phyloP scores from a whole-genome alignment of 352 stramenopile species.

The Thraustochytrium sp. region DNA sequence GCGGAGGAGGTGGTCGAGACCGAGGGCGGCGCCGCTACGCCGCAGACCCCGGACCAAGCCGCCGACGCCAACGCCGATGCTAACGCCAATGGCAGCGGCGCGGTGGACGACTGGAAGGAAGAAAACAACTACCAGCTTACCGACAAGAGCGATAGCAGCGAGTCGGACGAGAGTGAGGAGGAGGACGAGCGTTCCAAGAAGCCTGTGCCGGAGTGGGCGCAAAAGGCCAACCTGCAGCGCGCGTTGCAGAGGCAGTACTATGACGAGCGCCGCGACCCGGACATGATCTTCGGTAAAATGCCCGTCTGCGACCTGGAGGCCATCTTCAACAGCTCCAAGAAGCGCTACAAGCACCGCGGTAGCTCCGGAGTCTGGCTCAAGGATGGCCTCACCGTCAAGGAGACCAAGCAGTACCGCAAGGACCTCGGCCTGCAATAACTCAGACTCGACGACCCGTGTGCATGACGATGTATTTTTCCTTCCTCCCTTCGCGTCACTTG shows the following conservation, averaged over 20 bases:
- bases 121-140: conserved; percentile 28
- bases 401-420: conserved; percentile 12
- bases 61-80: neutral
- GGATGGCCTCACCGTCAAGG: conserved; percentile 38
- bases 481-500: neutral
- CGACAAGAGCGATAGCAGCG: neutral
- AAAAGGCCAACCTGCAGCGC: conserved; percentile 15
- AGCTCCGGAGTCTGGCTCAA: conserved; percentile 24
- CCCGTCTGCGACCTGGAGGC: conserved; percentile 16
- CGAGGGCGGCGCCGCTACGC: neutral
- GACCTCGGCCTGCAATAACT: conserved; percentile 28
- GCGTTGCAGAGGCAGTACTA: conserved; percentile 19
- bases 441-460: neutral
- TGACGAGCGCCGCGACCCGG: conserved; percentile 7
- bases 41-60: no score
- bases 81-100: neutral
- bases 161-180: neutral
- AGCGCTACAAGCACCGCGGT: conserved; percentile 27
- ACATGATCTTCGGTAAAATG: conserved; percentile 34
- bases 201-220: conserved; percentile 14
- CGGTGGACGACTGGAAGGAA: neutral
- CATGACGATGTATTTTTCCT: neutral
- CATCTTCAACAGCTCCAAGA: conserved; percentile 25
- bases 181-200: neutral
- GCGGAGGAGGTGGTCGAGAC: neutral